A percentile compares a stretch with the other conserved stretches of the same genome.
These are phyloP conservation scores for Tieghemiomyces parasiticus DNA, from an alignment of 192 early-diverging fungal genomes.

Conservation along the genomic window DNA sequence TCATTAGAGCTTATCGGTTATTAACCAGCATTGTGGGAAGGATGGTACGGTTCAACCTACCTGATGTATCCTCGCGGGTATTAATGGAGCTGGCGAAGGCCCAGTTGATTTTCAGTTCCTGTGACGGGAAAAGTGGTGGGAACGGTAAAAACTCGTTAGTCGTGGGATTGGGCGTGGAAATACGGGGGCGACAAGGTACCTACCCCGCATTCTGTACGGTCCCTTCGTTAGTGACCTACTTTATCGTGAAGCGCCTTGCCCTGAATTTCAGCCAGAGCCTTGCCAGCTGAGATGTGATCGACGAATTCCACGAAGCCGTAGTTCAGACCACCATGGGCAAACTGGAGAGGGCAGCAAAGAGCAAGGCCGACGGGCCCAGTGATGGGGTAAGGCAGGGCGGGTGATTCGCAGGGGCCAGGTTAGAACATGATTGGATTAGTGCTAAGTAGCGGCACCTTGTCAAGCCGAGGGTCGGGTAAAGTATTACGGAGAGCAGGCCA, in stretches of 20 bases:
- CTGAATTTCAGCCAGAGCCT: conserved; percentile 55
- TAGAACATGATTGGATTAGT: no score
- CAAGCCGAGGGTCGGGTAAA: no score
- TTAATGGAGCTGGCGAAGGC: conserved; percentile 28
- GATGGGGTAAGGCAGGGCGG: no score
- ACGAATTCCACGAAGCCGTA: conserved; percentile 84
- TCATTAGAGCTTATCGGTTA: neutral
- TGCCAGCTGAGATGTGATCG: conserved; percentile 51
- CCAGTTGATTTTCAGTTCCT: conserved; percentile 60
- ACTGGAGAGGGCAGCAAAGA: no score
- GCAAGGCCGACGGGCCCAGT: no score
- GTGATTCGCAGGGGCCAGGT: no score
- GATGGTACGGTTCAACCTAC: conserved; percentile 15
- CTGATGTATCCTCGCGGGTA: conserved; percentile 49
- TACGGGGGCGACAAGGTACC: neutral
- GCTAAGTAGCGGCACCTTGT: no score
- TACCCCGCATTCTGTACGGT: neutral
- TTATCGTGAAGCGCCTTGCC: conserved; percentile 44
- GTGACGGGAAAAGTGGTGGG: neutral
- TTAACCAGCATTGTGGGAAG: neutral
- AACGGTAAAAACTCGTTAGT: neutral
- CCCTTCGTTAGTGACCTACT: conserved; percentile 21
- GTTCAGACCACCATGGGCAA: conserved; percentile 63
- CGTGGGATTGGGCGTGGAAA: neutral
- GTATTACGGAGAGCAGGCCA: no score